A percentile compares a stretch with the other conserved stretches of the same genome.
Evolutionary conservation across 169 alveolate genomes (phyloP).

Genomic region (Plasmodium coatneyi): DNA sequence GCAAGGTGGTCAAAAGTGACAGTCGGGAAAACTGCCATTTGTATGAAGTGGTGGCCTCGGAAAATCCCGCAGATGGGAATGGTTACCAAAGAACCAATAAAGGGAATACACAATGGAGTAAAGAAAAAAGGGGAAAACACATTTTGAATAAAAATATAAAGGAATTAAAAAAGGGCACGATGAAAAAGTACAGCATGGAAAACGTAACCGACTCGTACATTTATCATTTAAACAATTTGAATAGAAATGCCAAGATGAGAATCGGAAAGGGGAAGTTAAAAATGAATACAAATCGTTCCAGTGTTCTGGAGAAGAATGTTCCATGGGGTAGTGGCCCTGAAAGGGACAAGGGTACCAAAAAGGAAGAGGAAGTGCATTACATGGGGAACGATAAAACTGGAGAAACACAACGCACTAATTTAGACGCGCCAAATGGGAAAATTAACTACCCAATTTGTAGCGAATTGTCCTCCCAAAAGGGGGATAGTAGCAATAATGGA

Average conservation of each 20-base stretch:
- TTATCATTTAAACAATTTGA: conserved; percentile 57
- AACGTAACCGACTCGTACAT: conserved; percentile 27
- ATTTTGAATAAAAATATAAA: not conserved
- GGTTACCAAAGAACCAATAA: not conserved
- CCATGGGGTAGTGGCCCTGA: not conserved
- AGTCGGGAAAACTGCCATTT: not conserved
- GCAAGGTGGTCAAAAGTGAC: not conserved
- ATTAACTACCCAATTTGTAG: not conserved
- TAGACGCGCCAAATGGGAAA: not conserved
- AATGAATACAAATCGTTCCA: not conserved
- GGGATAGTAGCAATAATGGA: not conserved
- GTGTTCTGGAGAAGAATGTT: not conserved
- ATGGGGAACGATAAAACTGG: not conserved
- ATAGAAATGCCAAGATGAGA: conserved; percentile 2
- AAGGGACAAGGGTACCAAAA: not conserved
- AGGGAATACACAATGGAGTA: not conserved
- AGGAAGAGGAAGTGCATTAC: not conserved
- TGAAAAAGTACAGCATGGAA: not conserved
- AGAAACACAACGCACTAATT: not conserved
- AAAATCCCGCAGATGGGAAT: not conserved
- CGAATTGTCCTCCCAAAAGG: not conserved
- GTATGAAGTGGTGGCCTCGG: not conserved
- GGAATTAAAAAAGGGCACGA: not conserved
- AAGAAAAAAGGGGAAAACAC: not conserved
- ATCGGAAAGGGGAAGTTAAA: conserved; percentile 6